Conservation (phyloP, 2,329 filamentous ascomycete species). For the Fonsecaea pedrosoi region DNA sequence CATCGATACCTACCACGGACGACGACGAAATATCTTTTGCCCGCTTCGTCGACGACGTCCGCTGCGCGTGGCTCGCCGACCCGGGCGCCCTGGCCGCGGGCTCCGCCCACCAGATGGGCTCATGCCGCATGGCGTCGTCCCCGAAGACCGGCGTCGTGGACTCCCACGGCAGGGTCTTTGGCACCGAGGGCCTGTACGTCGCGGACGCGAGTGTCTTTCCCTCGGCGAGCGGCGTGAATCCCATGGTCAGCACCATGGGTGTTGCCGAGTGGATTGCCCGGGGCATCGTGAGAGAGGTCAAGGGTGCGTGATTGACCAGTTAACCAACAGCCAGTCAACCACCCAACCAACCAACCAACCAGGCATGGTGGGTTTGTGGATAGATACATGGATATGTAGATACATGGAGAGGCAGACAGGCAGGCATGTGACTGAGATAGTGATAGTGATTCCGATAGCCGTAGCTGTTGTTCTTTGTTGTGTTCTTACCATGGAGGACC, state of each 20-base stretch:
- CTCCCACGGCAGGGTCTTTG: slow-evolving; percentile 55
- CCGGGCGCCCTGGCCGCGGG: slow-evolving; percentile 52
- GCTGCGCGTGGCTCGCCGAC: slow-evolving; percentile 53
- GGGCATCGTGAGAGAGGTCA: slow-evolving; percentile 41
- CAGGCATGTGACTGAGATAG: too few species aligned
- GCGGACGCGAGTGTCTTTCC: slow-evolving; percentile 59
- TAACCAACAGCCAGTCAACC: too few species aligned
- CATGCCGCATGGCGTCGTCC: slow-evolving; percentile 56
- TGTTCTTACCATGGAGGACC: too few species aligned
- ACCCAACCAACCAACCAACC: too few species aligned
- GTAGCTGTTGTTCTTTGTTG: too few species aligned
- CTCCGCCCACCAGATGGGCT: slow-evolving; percentile 60
- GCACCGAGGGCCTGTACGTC: slow-evolving; percentile 54
- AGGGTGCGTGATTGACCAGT: not conserved
- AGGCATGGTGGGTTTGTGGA: too few species aligned
- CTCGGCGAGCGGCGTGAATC: slow-evolving; percentile 59
- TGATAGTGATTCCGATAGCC: too few species aligned
- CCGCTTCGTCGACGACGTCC: slow-evolving; percentile 60
- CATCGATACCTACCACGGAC: slow-evolving; percentile 51
- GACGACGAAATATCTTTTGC: slow-evolving; percentile 52
- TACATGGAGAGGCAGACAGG: too few species aligned
- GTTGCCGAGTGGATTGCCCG: slow-evolving; percentile 56
- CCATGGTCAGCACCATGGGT: slow-evolving; percentile 60
- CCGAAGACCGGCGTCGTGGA: slow-evolving; percentile 54
- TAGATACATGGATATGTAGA: too few species aligned